phyloP scores from a whole-genome alignment of 2,329 filamentous ascomycete species.

The Fusarium napiforme region DNA sequence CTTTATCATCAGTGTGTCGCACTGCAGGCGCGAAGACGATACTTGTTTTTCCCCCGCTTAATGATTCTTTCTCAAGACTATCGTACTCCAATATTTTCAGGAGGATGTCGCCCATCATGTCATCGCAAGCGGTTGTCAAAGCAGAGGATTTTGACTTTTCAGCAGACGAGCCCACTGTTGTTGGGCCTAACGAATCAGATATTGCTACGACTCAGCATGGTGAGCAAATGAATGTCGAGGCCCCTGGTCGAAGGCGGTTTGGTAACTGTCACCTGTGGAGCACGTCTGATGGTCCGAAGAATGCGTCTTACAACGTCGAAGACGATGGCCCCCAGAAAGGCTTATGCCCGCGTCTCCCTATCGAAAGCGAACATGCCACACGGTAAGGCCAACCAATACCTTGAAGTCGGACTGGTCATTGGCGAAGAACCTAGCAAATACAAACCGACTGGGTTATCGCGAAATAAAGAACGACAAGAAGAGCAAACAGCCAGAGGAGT shows the following conservation, averaged over 20 bases:
- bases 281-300: neutral
- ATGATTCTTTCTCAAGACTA: neutral
- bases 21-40: neutral
- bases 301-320: neutral
- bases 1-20: neutral
- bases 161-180: rapidly evolving
- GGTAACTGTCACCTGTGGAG: neutral
- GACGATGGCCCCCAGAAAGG: neutral
- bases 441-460: neutral
- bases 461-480: neutral
- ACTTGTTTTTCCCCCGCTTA: too few species aligned
- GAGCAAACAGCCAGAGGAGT: neutral
- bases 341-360: neutral
- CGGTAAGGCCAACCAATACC: neutral
- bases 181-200: neutral
- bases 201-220: neutral
- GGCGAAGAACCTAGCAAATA: neutral
- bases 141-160: neutral
- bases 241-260: neutral
- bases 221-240: neutral
- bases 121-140: neutral
- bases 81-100: neutral
- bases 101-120: neutral
- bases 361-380: neutral
- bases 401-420: neutral